Evolutionary conservation across 495 filamentous ascomycete genomes (phyloP), one percentile per base, ranked within the genome.

Genomic region (Xylaria curta): DNA sequence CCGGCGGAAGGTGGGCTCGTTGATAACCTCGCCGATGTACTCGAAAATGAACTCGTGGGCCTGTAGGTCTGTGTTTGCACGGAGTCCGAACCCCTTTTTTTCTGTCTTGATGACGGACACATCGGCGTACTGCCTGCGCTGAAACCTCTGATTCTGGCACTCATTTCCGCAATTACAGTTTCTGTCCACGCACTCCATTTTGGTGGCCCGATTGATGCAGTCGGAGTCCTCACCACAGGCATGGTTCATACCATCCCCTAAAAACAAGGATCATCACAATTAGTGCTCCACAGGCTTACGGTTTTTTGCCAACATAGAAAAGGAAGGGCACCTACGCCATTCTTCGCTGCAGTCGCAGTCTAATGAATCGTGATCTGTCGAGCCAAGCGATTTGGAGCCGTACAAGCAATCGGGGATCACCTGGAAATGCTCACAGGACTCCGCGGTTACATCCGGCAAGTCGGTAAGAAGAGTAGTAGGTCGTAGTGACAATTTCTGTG

Each of bases 11-110:
- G 90, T 91, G 17, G 84, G 81, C 81, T 99, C 97, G 76, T 95
- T 94, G 81, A 99, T 97, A 69, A 99, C 96, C 82, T 99, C 96
- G 74, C 96, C 96, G 73, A 99, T 94, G 80, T 99, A 99, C 82
- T 99, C 96, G 78, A 93, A 98, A 75, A 99, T 93, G 77, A 99
- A 96, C 77, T 97, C 93, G 77, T 97, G 88, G 40, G 91, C 81
- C 70, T 91, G 86, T 62, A 98, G 82, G 70, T 94, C 87, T 42
- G 84, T 80, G 81, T 98, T 90, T 44, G 94, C 89, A 71, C 97
- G 90, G 68, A 99, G 87, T 12, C 96, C 96, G 75, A 92, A 97
- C 15, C 96, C 96, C 79, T 99, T 99, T 83, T 97, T 97, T 40
- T 97, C 94, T 1, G 96, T 98, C 79, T 95, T 94, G 85, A 99